Conservation (phyloP, 176 grass and related monocot species). For the Pharus latifolius region DNA sequence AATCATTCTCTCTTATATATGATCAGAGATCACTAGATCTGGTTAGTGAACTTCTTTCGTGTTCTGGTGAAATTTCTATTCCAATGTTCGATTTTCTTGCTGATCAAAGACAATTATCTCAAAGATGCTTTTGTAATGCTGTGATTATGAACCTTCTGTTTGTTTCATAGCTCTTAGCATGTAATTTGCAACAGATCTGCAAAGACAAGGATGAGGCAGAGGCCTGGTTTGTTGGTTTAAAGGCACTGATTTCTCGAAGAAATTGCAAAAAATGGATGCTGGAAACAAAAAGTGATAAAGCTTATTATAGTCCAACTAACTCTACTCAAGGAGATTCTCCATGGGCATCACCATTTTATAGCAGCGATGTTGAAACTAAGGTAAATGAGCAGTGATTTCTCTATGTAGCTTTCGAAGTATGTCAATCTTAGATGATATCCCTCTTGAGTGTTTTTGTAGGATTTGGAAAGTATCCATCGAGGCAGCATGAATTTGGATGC, state of each 20-base stretch:
- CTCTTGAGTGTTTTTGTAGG: conserved; percentile 18
- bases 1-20: conserved; percentile 85
- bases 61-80: neutral
- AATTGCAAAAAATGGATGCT: conserved; percentile 23
- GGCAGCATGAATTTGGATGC: conserved; percentile 11
- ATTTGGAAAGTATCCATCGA: conserved; percentile 25
- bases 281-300: conserved; percentile 37
- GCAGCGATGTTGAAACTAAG: conserved; percentile 25
- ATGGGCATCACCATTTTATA: conserved; percentile 23
- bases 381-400: conserved; percentile 17
- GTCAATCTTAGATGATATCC: neutral
- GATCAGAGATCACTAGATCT: conserved; percentile 69
- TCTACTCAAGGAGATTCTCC: conserved; percentile 26
- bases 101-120: neutral
- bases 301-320: conserved; percentile 36
- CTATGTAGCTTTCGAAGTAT: neutral
- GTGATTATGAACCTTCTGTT: neutral
- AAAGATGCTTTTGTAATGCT: neutral
- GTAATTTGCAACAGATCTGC: conserved; percentile 47
- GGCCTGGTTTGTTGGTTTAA: conserved; percentile 70
- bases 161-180: conserved; percentile 20
- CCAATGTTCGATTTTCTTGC: neutral
- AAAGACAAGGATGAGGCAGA: conserved; percentile 83
- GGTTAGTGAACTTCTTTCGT: conserved; percentile 29
- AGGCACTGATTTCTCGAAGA: conserved; percentile 45